A percentile compares a stretch with the other conserved stretches of the same genome.
Evolutionary conservation across 768 basidiomycete species (phyloP).

Genomic region (Strobilomyces echinocephalus): DNA sequence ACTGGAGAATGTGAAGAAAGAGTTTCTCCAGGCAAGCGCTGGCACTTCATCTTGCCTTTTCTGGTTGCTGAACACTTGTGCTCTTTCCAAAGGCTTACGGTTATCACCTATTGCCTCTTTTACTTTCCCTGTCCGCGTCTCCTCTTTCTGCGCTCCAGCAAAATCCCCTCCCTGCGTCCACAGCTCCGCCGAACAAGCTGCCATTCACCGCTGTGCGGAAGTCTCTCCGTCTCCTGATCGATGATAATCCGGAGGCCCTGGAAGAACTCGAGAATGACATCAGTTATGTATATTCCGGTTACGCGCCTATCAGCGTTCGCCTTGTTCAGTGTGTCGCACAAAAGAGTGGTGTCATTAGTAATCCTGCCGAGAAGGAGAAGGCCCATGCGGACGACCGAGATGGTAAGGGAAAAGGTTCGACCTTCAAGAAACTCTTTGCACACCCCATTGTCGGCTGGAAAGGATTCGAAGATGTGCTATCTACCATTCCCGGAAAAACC

Average conservation of each 20-base stretch:
- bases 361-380: conserved; percentile 61
- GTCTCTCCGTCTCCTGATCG: conserved; percentile 85
- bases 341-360: conserved; percentile 84
- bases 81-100: conserved; percentile 57
- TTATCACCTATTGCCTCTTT: conserved; percentile 63
- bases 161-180: conserved; percentile 58
- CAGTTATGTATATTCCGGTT: conserved; percentile 94
- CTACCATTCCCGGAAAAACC: conserved; percentile 77
- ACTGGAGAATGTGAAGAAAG: conserved; percentile 85
- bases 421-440: conserved; percentile 62
- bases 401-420: conserved; percentile 35
- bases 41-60: not conserved
- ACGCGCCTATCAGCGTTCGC: conserved; percentile 88
- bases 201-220: conserved; percentile 75
- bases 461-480: conserved; percentile 89
- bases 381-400: conserved; percentile 36
- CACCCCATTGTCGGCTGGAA: conserved; percentile 96
- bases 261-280: conserved; percentile 91
- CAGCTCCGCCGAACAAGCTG: conserved; percentile 49
- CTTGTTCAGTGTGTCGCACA: conserved; percentile 91
- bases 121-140: conserved; percentile 60
- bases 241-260: conserved; percentile 70
- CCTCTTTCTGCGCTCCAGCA: conserved; percentile 65
- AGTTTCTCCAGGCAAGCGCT: conserved; percentile 70
- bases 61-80: not conserved